A percentile compares a stretch with the other conserved stretches of the same genome.
These are phyloP conservation scores for Lentinula lateritia DNA, from an alignment of 768 basidiomycete species.

Conservation along the genomic window DNA sequence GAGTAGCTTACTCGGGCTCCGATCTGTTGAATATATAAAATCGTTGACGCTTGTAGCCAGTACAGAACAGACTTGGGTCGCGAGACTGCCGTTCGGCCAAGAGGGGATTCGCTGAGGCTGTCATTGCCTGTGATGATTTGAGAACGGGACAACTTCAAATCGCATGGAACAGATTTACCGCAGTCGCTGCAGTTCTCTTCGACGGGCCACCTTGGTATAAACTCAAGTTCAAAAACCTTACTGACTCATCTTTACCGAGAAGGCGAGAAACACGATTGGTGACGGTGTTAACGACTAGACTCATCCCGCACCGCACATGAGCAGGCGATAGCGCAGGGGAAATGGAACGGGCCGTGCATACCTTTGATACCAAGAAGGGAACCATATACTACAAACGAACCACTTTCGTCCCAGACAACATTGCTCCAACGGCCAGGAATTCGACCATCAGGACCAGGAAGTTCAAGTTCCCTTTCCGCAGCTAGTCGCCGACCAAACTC, in stretches of 20 bases:
- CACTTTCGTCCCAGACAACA: constrained; percentile 97
- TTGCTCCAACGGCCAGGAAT: constrained; percentile 79
- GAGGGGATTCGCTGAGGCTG: constrained; percentile 92
- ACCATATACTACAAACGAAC: constrained; percentile 90
- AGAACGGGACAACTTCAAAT: not conserved
- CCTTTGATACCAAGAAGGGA: constrained; percentile 95
- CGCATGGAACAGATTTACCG: constrained; percentile 39
- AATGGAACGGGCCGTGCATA: constrained; percentile 21
- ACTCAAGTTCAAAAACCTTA: constrained; percentile 82
- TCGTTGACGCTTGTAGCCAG: constrained; percentile 86
- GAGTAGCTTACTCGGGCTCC: constrained; percentile 74
- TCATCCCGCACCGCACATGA: constrained; percentile 89
- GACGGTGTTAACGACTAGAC: constrained; percentile 84
- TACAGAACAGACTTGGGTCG: constrained; percentile 91
- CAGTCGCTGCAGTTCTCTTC: constrained; percentile 76
- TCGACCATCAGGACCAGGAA: constrained; percentile 68
- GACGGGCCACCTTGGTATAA: constrained; percentile 93
- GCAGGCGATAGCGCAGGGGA: not conserved
- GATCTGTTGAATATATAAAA: constrained; percentile 94
- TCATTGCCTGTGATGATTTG: constrained; percentile 63
- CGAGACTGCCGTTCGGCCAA: constrained; percentile 77
- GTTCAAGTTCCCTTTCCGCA: constrained; percentile 84
- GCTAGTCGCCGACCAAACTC: constrained; percentile 98
- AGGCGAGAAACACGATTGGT: constrained; percentile 89
- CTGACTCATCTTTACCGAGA: constrained; percentile 90